Evolutionary conservation across 805 yeast species (phyloP).

Genomic region (Torulaspora indica): DNA sequence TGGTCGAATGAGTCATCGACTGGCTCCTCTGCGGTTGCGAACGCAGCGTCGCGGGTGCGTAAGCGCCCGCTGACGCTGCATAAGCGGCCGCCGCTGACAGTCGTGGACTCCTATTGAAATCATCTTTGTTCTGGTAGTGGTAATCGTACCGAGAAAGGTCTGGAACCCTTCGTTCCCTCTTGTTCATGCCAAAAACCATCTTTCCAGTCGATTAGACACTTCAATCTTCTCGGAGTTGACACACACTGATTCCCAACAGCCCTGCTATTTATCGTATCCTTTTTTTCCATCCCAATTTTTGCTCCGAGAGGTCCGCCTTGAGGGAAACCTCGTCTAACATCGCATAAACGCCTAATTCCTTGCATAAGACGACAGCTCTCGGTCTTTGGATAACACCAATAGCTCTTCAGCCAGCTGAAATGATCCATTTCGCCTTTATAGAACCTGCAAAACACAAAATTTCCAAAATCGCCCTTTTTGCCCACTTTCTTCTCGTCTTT

Average conservation of each 20-base stretch:
- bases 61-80: slow-evolving; percentile 20
- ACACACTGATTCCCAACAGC: neutral
- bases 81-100: slow-evolving; percentile 34
- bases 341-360: neutral
- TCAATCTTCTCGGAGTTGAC: neutral
- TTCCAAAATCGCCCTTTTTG: no score
- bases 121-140: slow-evolving; percentile 27
- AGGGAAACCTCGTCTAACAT: slow-evolving; percentile 1
- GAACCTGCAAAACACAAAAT: neutral
- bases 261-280: slow-evolving; percentile 2
- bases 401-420: neutral
- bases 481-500: neutral
- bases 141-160: slow-evolving; percentile 39
- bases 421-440: no score
- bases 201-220: neutral
- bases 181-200: slow-evolving; percentile 12
- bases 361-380: neutral
- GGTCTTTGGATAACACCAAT: neutral
- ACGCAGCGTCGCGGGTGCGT: slow-evolving; percentile 4
- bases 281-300: slow-evolving; percentile 1
- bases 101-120: slow-evolving; percentile 19
- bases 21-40: slow-evolving; percentile 9
- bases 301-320: slow-evolving; percentile 4
- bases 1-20: slow-evolving; percentile 6
- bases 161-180: slow-evolving; percentile 34